Conservation (phyloP, 2,329 filamentous ascomycete species). For the Colletotrichum cuscutae region DNA sequence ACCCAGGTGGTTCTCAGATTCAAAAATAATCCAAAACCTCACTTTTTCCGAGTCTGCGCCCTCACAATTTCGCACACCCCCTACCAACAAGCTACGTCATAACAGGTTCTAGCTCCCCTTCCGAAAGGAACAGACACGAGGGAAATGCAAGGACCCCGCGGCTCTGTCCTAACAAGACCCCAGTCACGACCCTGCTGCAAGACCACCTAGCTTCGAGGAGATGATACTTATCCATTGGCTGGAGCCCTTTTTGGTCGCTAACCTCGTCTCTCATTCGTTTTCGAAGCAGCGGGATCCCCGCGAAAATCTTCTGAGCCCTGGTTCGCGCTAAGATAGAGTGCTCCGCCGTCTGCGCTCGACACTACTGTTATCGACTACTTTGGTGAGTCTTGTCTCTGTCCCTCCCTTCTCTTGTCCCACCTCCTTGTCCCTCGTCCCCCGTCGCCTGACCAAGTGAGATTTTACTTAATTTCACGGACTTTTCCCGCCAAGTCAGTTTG, state of each 20-base stretch:
- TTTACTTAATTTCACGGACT: background rate
- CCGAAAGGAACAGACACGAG: background rate
- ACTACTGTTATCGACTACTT: background rate
- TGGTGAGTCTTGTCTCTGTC: background rate
- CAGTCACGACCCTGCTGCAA: conserved; percentile 11
- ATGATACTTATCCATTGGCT: conserved; percentile 30
- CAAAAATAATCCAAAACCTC: background rate
- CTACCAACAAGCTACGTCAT: conserved; percentile 25
- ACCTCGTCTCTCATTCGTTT: conserved; percentile 31
- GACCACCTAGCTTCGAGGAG: background rate
- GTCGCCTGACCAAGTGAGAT: background rate
- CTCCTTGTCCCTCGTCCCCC: background rate
- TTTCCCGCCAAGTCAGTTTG: background rate
- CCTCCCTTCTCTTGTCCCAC: background rate
- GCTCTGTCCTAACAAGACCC: conserved; percentile 3
- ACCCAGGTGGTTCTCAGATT: background rate
- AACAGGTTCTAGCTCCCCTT: background rate
- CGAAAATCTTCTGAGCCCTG: conserved; percentile 30
- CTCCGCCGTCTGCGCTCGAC: conserved; percentile 4
- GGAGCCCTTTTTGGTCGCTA: conserved; percentile 17
- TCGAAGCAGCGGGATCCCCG: conserved; percentile 29
- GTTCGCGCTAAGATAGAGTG: conserved; percentile 31
- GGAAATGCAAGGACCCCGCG: conserved; percentile 25
- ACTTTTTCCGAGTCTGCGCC: background rate
- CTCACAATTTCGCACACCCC: background rate